Base-by-base conservation (phyloP, 371 early-diverging fungal genomes). In the Lichtheimia corymbifera region DNA sequence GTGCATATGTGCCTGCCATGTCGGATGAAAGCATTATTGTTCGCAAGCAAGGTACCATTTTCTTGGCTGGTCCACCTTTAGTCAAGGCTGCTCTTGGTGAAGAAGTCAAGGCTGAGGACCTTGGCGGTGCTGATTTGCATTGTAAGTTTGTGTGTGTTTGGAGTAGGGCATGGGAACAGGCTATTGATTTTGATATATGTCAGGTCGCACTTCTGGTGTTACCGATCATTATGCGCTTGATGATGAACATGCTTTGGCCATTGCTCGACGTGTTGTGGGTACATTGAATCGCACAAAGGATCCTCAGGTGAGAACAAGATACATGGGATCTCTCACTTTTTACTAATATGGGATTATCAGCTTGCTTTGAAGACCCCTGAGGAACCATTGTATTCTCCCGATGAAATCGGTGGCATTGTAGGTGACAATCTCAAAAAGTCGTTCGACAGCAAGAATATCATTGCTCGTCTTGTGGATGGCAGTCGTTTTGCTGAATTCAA, bases 1-100 rank as follows among this genome's bases (percentile, higher is more conserved):
- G 98, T 61, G 98, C 98, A 6, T 98, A 98, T 72, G 97, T 97
- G 17, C 98, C 98, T 43, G 97, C 97, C 27, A 98, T 98, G 98
- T 94, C 97, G 17, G 98, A 97, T 65, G 97, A 98, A 78, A 92
- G 92, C 78, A 90, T 98, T 61, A 98, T 98, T 76, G 97, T 98
- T 51, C 80, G 83, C 56, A 91, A 93, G 51, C 97, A 98, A 76
- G 98, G 98, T 17, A 98, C 98, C 11, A 97, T 98, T 65, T 98
- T 98, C 82, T 84, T 97, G 74, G 98, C 88, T 12, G 98, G 98
- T 3, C 98, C 98, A 50, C 98, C 98, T 45, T 73, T 95, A 59
- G 98, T 98, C 15, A 92, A 93, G 72, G 98, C 98, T 4, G 98
- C 98, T 7, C 97, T 98, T 53, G 98, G 98, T 61, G 98, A 98